Conservation (phyloP, 805 yeast genomes). For the Candida manassasensis region DNA sequence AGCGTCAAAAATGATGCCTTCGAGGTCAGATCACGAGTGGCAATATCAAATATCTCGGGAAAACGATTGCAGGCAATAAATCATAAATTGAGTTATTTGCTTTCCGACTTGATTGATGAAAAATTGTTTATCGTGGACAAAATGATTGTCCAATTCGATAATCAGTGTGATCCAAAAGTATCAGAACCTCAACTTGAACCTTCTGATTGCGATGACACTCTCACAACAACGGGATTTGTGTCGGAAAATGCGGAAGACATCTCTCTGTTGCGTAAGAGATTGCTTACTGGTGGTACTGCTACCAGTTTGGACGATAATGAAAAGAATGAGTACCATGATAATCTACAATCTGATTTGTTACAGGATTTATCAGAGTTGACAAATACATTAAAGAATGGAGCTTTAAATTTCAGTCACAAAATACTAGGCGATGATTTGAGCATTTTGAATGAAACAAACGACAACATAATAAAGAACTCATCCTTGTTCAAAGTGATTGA, state of each 20-base stretch:
- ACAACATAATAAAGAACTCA: conserved; percentile 28
- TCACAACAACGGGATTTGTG: no score
- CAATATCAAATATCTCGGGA: conserved; percentile 2
- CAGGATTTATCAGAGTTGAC: conserved; percentile 48
- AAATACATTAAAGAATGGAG: conserved; percentile 42
- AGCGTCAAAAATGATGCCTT: conserved; percentile 15
- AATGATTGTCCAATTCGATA: conserved; percentile 9
- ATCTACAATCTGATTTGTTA: conserved; percentile 45
- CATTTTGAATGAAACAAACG: conserved; percentile 30
- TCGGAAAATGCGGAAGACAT: conserved; percentile 15
- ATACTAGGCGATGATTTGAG: conserved; percentile 29
- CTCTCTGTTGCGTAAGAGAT: conserved; percentile 18
- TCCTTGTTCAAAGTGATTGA: conserved; percentile 29
- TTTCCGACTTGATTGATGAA: conserved; percentile 16
- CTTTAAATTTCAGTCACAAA: conserved; percentile 36
- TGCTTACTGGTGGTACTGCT: conserved; percentile 20
- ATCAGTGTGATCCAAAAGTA: neutral
- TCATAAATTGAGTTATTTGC: conserved; percentile 12
- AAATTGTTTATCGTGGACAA: conserved; percentile 16
- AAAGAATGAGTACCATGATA: conserved; percentile 36
- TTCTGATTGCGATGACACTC: neutral
- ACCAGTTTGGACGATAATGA: conserved; percentile 5
- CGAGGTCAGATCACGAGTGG: conserved; percentile 4
- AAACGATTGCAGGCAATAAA: conserved; percentile 11
- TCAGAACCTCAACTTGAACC: neutral